Evolutionary conservation across 2,329 filamentous ascomycete genomes (phyloP), one percentile per base, ranked within the genome.

Genomic region (Ophiostoma quercus): DNA sequence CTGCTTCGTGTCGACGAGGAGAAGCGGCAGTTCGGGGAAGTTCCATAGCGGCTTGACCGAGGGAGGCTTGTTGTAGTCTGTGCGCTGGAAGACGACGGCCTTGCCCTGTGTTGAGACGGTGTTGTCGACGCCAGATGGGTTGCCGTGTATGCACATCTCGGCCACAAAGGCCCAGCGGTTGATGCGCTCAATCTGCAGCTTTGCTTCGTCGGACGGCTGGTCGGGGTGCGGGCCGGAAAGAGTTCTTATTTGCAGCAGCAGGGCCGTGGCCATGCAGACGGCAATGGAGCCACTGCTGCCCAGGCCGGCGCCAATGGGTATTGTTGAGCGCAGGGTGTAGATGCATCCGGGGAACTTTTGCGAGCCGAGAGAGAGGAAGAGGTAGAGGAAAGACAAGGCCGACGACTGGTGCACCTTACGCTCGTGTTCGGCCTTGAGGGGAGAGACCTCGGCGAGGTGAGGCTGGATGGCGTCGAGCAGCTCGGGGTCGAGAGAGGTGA

Each of bases 131-230:
- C 95, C 95, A 0, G 92, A 97, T 0, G 95, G 95, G 76, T 96
- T 98, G 51, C 94, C 95, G 77, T 99, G 95, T 73, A 98, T 97
- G 80, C 93, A 95, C 88, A 98, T 91, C 79, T 99, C 95, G 32
- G 91, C 91, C 0, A 99, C 95, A 79, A 97, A 98, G 0, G 95
- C 94, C 95, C 96, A 99, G 72, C 91, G 87, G 79, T 99, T 99
- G 80, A 99, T 97, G 73, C 94, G 88, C 81, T 98, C 94, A 39
- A 98, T 86, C 78, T 99, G 94, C 62, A 93, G 80, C 71, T 91
- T 88, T n/a, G 92, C 92, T 80, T 99, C 95, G 69, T 92, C 89
- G 0, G 88, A 81, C 3, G 93, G 92, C 79, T 98, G 94, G 75
- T 98, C 94, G 0, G 92, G 91, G 77, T 98, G 94, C 1, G 95